Evolutionary conservation across 208 protist species (phyloP), one percentile per base, ranked within the genome.

Genomic region (Porcisia deanei): DNA sequence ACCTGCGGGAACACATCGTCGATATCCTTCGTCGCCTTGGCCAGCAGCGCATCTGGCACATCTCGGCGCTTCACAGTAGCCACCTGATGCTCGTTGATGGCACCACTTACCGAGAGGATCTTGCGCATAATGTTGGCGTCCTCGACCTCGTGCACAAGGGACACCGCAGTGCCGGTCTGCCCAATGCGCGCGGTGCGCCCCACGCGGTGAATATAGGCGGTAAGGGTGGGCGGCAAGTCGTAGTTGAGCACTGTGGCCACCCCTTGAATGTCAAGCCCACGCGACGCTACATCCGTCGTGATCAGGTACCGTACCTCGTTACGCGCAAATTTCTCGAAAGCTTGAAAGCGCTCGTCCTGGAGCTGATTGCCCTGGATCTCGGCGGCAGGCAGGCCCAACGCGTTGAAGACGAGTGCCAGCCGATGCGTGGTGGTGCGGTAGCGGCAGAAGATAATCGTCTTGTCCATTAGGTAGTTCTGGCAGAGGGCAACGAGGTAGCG

Each of bases 151-250:
- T 97, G 77, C 14, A 99, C 98, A 3, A 99, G 84, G 0, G 98
- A 99, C 12, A 99, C 93, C 1, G 99, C 94, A 34, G 87, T 91
- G 58, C 98, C 98, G 22, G 85, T 87, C 14, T 90, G 82, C 3
- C 98, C 98, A 39, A 99, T 99, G 75, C 99, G 89, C 4, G 98
- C 99, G 18, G 98, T 99, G 73, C 99, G 88, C 55, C 99, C 99
- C 3, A 99, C 98, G 58, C 99, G 92, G 81, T 99, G 99, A 61
- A 99, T 98, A 85, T 99, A 99, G 55, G 98, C 98, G 58, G 99
- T 99, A 5, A 98, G 92, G 65, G 98, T 97, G 0, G 90, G 83
- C 0, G 98, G 99, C 53, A 99, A 83, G 80, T 99, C 98, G 80
- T 96, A 99, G 88, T 99, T 99, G 73, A 99, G 95, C 64, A 99